phyloP scores from a whole-genome alignment of 2,329 filamentous ascomycete species.

The Cadophora sp. region DNA sequence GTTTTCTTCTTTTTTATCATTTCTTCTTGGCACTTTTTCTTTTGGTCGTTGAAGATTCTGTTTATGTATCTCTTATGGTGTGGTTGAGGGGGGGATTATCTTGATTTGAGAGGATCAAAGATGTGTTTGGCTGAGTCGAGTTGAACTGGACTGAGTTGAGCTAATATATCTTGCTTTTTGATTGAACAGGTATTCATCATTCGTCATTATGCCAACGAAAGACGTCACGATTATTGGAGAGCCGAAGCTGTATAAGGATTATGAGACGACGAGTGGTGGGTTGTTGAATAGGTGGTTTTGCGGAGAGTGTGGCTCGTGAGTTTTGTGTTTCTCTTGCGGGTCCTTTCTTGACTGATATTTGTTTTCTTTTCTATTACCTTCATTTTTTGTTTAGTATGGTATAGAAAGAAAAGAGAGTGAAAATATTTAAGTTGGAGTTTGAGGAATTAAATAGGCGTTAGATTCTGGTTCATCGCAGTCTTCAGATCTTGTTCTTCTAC shows the following conservation, averaged over 20 bases:
- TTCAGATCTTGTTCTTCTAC: no score
- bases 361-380: background rate
- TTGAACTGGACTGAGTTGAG: background rate
- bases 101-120: background rate
- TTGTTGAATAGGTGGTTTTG: slow-evolving; percentile 22
- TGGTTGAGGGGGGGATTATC: background rate
- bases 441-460: no score
- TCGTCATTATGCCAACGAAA: background rate
- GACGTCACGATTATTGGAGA: background rate
- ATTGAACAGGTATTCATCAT: background rate
- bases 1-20: background rate
- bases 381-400: no score
- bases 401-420: no score
- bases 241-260: slow-evolving; percentile 16
- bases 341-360: no score
- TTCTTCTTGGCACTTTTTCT: background rate
- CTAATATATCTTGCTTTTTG: background rate
- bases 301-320: slow-evolving; percentile 26
- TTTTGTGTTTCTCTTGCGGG: background rate
- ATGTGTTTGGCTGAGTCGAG: background rate
- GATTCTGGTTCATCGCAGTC: no score
- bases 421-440: no score
- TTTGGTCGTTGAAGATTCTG: no score
- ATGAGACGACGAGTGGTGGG: slow-evolving; percentile 5
- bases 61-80: no score